A percentile compares a stretch with the other conserved stretches of the same genome.
These are phyloP conservation scores for Porphyrellus cyaneotinctus DNA, from an alignment of 768 basidiomycete species.

Conservation along the genomic window DNA sequence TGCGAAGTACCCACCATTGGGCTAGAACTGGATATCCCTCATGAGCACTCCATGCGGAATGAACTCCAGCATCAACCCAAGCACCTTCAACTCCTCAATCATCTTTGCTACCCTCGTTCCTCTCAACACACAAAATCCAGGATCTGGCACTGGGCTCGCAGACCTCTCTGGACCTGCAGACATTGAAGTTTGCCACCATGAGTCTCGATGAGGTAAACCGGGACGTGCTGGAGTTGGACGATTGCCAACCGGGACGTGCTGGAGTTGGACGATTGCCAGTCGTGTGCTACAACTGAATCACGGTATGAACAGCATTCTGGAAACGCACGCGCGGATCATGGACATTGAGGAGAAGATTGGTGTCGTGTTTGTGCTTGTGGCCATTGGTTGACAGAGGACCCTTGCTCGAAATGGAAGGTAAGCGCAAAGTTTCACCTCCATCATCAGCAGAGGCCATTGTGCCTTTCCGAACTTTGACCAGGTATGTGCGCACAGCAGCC, in stretches of 20 bases:
- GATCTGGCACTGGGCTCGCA: slow-evolving; percentile 16
- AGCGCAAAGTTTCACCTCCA: neutral
- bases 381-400: neutral
- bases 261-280: slow-evolving; percentile 32
- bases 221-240: slow-evolving; percentile 19
- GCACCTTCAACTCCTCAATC: slow-evolving; percentile 38
- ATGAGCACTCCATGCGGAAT: slow-evolving; percentile 48
- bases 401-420: slow-evolving; percentile 5
- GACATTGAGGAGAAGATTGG: slow-evolving; percentile 17
- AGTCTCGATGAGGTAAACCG: slow-evolving; percentile 23
- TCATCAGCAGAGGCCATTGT: neutral
- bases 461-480: neutral
- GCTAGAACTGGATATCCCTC: slow-evolving; percentile 54
- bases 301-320: slow-evolving; percentile 39
- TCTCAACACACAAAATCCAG: slow-evolving; percentile 27
- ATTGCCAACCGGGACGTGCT: no score
- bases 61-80: slow-evolving; percentile 39
- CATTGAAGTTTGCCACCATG: slow-evolving; percentile 24
- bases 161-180: neutral
- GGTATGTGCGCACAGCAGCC: neutral
- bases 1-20: slow-evolving; percentile 48
- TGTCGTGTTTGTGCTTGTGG: slow-evolving; percentile 1
- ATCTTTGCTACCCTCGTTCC: slow-evolving; percentile 37
- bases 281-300: slow-evolving; percentile 38
- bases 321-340: slow-evolving; percentile 38